Evolutionary conservation across 108 stramenopile species (phyloP).

Genomic region (Seminavis robusta): DNA sequence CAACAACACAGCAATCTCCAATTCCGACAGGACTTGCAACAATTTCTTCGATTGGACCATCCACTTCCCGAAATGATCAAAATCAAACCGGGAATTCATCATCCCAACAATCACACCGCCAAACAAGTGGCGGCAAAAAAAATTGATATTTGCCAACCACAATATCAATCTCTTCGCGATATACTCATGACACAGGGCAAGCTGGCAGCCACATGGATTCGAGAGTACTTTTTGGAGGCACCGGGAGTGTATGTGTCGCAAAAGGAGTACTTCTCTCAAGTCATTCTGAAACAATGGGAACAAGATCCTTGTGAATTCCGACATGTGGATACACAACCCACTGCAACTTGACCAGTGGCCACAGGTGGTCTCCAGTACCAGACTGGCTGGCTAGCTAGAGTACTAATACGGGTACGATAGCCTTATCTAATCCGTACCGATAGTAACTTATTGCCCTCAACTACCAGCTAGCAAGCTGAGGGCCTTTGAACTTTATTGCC

Average conservation of each 20-base stretch:
- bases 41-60: slow-evolving; percentile 31
- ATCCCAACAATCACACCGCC: slow-evolving; percentile 8
- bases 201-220: slow-evolving; percentile 42
- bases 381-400: too few species aligned
- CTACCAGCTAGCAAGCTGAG: too few species aligned
- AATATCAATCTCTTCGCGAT: slow-evolving; percentile 20
- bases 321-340: too few species aligned
- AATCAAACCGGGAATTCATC: slow-evolving; percentile 24
- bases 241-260: slow-evolving; percentile 41
- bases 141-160: slow-evolving; percentile 53
- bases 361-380: too few species aligned
- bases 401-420: too few species aligned
- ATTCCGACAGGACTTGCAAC: slow-evolving; percentile 32
- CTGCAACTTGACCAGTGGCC: too few species aligned
- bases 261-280: slow-evolving; percentile 13
- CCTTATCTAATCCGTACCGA: too few species aligned
- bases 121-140: slow-evolving; percentile 1
- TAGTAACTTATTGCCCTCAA: too few species aligned
- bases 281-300: slow-evolving; percentile 31
- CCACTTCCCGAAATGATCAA: slow-evolving; percentile 27
- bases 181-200: slow-evolving; percentile 27
- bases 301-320: slow-evolving; percentile 59
- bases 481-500: too few species aligned
- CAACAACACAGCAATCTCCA: too few species aligned
- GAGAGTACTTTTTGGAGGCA: slow-evolving; percentile 38